Evolutionary conservation across 495 filamentous ascomycete genomes (phyloP).

Genomic region (Stereocaulon alpinum): DNA sequence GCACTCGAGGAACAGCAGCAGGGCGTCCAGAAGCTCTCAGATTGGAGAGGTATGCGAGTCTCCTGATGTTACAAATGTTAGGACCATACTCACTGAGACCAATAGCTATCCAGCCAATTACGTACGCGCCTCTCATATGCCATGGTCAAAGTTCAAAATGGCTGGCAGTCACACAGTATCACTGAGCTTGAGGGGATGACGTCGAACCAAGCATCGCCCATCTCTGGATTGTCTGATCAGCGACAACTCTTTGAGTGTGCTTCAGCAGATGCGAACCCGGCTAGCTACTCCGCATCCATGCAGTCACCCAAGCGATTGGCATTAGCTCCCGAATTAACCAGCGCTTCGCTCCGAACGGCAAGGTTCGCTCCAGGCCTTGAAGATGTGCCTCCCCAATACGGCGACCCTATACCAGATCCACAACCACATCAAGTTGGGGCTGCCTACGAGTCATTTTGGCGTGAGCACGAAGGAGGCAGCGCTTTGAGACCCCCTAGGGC

Average conservation of each 20-base stretch:
- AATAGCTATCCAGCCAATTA: conserved; percentile 64
- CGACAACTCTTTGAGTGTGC: conserved; percentile 14
- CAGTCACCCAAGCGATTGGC: neutral
- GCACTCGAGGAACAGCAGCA: conserved; percentile 62
- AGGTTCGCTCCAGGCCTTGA: neutral
- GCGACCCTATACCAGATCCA: neutral
- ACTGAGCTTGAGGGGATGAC: conserved; percentile 60
- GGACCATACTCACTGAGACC: conserved; percentile 23
- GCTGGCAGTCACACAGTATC: conserved; percentile 60
- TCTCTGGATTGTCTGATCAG: conserved; percentile 37
- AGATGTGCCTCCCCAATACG: neutral
- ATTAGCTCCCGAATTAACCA: neutral
- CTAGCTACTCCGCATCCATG: neutral
- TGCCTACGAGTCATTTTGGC: conserved; percentile 37
- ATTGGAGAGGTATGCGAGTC: conserved; percentile 60
- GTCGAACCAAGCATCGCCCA: conserved; percentile 48
- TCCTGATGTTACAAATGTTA: neutral
- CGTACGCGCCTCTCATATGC: conserved; percentile 76
- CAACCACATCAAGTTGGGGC: conserved; percentile 1
- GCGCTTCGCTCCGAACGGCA: neutral
- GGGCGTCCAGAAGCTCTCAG: conserved; percentile 48
- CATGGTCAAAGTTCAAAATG: conserved; percentile 81
- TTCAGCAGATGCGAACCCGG: neutral
- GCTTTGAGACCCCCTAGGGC: conserved; percentile 15
- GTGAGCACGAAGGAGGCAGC: conserved; percentile 26